Evolutionary conservation across 2,329 filamentous ascomycete genomes (phyloP), one percentile per base, ranked within the genome.

Genomic region (Aspergillus hiratsukae): DNA sequence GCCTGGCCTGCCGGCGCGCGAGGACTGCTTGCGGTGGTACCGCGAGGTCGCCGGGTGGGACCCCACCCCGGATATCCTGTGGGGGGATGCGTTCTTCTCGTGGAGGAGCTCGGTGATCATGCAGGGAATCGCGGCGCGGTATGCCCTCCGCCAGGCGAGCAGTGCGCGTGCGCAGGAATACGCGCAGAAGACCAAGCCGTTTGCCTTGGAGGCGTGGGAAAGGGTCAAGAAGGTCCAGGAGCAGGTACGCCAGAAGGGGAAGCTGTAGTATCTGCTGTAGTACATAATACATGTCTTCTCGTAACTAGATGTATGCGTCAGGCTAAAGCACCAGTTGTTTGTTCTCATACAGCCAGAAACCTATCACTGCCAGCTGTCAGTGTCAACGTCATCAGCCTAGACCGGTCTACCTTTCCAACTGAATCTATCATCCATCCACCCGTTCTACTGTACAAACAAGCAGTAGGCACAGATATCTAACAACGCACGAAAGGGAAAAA

Each of bases 61-160:
- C 72, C 85, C 88, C 0, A 76, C 74, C 1, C 73, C 79, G 21
- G 76, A 76, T 27, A 76, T 87, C 54, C 79, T 78, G 6, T 88
- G 86, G 86, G 84, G 84, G 3, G 81, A 85, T 66, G 83, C 84
- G 1, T 88, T 88, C 70, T 80, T 80, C 51, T 77, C 81, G 25
- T 86, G 85, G 67, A 76, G 85, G 50, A 80, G 77, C 35, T 78
- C 80, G 25, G 78, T 87, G 43, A 87, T 87, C 69, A 84, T 80
- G 87, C 94, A 99, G 78, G 94, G 94, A 3, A 97, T 99, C 71
- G 92, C 92, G 50, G 94, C 94, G 51, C 80, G 94, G 61, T 89
- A 89, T 72, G 94, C 94, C 27, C 77, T 83, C 49, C 80, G 93
- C 50, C 93, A 97, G 80, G 94, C 94, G 40, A 96, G 91, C 75